These are phyloP conservation scores for Micromonas pusilla DNA, from an alignment of 139 green algal species.

Conservation along the genomic window DNA sequence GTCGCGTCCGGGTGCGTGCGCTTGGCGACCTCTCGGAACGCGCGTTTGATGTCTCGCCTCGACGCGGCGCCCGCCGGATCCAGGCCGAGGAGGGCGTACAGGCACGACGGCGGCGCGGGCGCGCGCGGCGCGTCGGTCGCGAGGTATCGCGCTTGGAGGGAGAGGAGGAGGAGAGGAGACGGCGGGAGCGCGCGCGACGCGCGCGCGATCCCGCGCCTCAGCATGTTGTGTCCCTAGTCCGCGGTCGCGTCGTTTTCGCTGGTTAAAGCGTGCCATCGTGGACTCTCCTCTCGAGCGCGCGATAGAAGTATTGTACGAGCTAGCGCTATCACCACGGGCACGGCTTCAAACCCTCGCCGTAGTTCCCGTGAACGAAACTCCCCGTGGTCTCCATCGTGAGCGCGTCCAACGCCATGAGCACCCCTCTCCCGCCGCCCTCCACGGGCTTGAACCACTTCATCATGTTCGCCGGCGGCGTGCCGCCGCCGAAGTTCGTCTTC, in stretches of 20 bases:
- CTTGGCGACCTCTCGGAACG: neutral
- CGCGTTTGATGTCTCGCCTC: neutral
- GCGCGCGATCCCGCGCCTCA: too few species aligned
- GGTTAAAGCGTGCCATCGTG: too few species aligned
- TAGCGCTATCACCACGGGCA: neutral
- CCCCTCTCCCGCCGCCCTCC: neutral
- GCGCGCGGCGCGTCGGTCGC: too few species aligned
- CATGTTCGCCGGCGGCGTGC: neutral
- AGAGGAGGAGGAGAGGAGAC: neutral
- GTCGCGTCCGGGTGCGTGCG: neutral
- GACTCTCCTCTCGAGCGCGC: too few species aligned
- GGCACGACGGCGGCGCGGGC: neutral
- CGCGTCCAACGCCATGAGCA: neutral
- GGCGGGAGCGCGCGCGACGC: too few species aligned
- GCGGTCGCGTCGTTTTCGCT: too few species aligned
- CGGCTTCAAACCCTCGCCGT: constrained; percentile 4
- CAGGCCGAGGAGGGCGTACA: neutral
- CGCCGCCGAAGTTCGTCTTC: neutral
- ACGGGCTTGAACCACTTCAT: neutral
- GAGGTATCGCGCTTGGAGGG: neutral
- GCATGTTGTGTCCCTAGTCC: too few species aligned
- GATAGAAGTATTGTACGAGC: too few species aligned
- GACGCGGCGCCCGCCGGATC: neutral
- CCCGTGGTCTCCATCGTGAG: constrained; percentile 18
- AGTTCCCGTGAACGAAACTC: neutral